phyloP scores from a whole-genome alignment of 176 grass and related monocot genomes.

The Luzula sylvatica region DNA sequence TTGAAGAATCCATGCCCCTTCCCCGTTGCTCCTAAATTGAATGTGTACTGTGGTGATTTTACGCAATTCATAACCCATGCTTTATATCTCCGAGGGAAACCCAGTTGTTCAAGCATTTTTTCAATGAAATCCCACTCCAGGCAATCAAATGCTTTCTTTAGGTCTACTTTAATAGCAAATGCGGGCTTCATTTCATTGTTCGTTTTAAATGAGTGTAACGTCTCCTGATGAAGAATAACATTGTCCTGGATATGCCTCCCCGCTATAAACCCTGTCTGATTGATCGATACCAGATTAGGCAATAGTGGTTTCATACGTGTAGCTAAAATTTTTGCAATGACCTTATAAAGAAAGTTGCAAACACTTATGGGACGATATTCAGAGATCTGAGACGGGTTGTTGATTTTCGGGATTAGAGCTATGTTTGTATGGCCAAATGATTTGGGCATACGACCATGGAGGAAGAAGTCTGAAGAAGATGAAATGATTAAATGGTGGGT shows the following conservation, averaged over 20 bases:
- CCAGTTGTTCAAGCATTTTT: not conserved
- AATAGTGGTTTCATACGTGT: too few species aligned
- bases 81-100: not conserved
- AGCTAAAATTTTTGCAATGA: not conserved
- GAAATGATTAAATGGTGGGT: too few species aligned
- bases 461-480: too few species aligned
- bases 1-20: not conserved
- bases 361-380: too few species aligned
- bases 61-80: not conserved
- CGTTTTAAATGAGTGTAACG: not conserved
- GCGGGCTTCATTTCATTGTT: not conserved
- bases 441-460: too few species aligned
- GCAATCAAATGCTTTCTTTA: not conserved
- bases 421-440: too few species aligned
- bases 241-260: too few species aligned
- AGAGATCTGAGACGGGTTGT: too few species aligned
- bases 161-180: not conserved
- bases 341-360: not conserved
- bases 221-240: not conserved
- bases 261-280: too few species aligned
- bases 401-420: too few species aligned
- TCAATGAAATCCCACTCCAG: not conserved
- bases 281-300: too few species aligned
- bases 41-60: not conserved
- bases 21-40: not conserved